phyloP scores from a whole-genome alignment of 768 basidiomycete genomes.

The Lactifluus pinguis region DNA sequence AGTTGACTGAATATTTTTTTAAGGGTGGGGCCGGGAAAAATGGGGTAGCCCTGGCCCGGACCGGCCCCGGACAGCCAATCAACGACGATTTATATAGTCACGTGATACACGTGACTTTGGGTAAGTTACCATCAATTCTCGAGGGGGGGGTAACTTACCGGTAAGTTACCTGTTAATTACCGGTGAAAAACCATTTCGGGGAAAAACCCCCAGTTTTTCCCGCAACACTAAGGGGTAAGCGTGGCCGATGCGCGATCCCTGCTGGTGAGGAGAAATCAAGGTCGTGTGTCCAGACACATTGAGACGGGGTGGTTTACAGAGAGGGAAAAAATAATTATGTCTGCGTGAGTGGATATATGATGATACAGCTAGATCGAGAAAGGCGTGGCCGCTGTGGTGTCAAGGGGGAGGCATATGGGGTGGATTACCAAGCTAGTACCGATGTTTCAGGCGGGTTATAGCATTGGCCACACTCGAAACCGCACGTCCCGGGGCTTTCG shows the following conservation, averaged over 20 bases:
- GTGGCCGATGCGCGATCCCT: constrained; percentile 13
- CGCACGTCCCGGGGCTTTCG: constrained; percentile 7
- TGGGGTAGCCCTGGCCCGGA: too few species aligned
- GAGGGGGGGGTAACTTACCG: too few species aligned
- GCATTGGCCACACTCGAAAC: constrained; percentile 3
- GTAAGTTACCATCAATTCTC: too few species aligned
- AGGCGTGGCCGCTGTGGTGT: background rate
- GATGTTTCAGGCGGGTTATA: constrained; percentile 9
- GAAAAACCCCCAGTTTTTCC: too few species aligned
- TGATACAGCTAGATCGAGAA: constrained; percentile 1
- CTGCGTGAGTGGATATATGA: constrained; percentile 7
- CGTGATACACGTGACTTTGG: too few species aligned
- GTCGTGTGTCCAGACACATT: constrained; percentile 9
- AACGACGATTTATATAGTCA: too few species aligned
- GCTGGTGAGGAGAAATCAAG: constrained; percentile 3
- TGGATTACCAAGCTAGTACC: background rate
- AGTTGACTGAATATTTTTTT: too few species aligned
- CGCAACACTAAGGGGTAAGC: too few species aligned
- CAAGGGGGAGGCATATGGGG: background rate
- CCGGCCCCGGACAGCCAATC: too few species aligned
- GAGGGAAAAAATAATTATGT: constrained; percentile 11
- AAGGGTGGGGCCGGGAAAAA: too few species aligned
- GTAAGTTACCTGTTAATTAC: too few species aligned
- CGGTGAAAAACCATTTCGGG: too few species aligned
- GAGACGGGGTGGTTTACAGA: constrained; percentile 13